Percentiles rank a stretch among this genome's conserved stretches.
These are phyloP conservation scores for Colletotrichum eleusines DNA, from an alignment of 2,329 filamentous ascomycete genomes.

Conservation along the genomic window DNA sequence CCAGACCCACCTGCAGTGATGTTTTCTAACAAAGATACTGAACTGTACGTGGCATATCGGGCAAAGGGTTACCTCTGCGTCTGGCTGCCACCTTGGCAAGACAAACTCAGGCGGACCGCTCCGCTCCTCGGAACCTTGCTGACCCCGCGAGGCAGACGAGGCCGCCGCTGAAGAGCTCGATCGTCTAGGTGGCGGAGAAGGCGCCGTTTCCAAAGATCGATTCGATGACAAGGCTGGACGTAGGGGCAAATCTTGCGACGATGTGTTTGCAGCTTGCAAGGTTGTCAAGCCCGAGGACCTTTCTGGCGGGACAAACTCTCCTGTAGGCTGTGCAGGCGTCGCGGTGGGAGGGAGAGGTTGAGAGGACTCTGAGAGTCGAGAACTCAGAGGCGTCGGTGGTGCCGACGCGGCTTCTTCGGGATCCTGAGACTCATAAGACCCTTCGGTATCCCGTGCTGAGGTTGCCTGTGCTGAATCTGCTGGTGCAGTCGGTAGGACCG, in stretches of 20 bases:
- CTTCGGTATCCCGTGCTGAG: constrained; percentile 35
- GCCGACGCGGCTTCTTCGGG: constrained; percentile 38
- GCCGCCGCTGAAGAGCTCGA: constrained; percentile 20
- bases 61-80: constrained; percentile 83
- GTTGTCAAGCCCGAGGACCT: constrained; percentile 32
- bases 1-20: constrained; percentile 84
- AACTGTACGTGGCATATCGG: constrained; percentile 87
- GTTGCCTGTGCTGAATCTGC: constrained; percentile 36
- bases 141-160: constrained; percentile 15
- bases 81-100: constrained; percentile 88
- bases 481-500: constrained; percentile 17
- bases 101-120: constrained; percentile 57
- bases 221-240: constrained; percentile 18
- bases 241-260: constrained; percentile 21
- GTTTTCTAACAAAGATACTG: constrained; percentile 87
- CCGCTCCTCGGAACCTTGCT: constrained; percentile 24
- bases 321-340: constrained; percentile 34
- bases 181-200: constrained; percentile 35
- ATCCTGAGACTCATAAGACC: constrained; percentile 39
- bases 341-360: constrained; percentile 39
- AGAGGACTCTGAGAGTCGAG: constrained; percentile 34
- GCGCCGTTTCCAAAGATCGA: constrained; percentile 19
- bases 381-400: constrained; percentile 35
- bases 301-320: constrained; percentile 35
- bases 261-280: constrained; percentile 16